Evolutionary conservation across 1,139 yeast species (phyloP), one percentile per base, ranked within the genome.

Genomic region (Meyerozyma smithsonii): DNA sequence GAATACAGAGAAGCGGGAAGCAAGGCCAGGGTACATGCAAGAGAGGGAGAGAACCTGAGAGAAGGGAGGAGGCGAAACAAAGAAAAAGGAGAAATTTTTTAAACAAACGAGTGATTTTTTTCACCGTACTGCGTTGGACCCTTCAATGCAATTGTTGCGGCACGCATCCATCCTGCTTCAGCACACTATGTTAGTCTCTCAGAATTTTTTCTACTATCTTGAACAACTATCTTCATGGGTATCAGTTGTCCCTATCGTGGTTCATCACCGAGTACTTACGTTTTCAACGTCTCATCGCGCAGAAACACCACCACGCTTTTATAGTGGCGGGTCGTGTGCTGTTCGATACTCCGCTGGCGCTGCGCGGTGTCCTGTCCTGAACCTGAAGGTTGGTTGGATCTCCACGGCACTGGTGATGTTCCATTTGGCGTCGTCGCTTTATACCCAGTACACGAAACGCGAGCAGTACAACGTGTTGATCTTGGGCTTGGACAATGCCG

Each of bases 401-500:
- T 12, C n/a, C n/a, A 14, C n/a, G 16, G 8, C 10, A 5, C 8
- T 35, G 18, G 19, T 16, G 26, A 71, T 71, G 77, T 71, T 71
- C 48, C 77, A 71, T 46, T 55, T 71, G 37, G 77, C 72, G 16
- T 66, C 73, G 32, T 69, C 76, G 20, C 53, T 71, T 37, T 71
- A 71, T 48, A 66, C 75, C 4, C 74, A 70, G 49, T 71, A 69
- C 50, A 69, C 74, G 44, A 66, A 69, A 50, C 58, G 74, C 41
- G 77, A 71, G 46, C 75, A 70, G 55, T 71, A 71, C 50, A 70
- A 71, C 45, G 77, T 92, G 4, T 70, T 92, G 33, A 85, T 92
- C 32, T 68, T 92, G 23, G 98, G 98, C 14, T 74, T 92, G 36
- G 97, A 92, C 61, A 89, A 90, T 66, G 96, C 97, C 0, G 98